These are phyloP conservation scores for Penicillium sp. DNA, from an alignment of 2,329 filamentous ascomycete genomes.

Conservation along the genomic window DNA sequence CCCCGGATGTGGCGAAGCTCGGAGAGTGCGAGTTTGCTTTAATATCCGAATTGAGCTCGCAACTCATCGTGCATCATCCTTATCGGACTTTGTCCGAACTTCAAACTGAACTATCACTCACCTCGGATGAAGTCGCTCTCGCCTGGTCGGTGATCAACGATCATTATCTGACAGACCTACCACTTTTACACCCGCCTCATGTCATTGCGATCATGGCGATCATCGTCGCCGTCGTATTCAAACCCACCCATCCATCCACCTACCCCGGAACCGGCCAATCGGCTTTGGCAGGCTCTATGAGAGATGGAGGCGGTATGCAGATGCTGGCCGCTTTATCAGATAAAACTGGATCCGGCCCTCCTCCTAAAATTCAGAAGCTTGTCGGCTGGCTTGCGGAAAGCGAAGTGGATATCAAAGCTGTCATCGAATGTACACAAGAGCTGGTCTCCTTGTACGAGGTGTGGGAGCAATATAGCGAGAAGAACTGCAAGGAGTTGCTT, in stretches of 20 bases:
- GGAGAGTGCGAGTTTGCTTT: slow-evolving; percentile 93
- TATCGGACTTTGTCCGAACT: slow-evolving; percentile 77
- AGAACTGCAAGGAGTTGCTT: slow-evolving; percentile 63
- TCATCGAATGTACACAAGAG: slow-evolving; percentile 89
- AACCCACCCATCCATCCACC: slow-evolving; percentile 55
- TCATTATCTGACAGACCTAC: slow-evolving; percentile 88
- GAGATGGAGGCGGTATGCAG: slow-evolving; percentile 37
- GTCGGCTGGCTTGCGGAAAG: slow-evolving; percentile 83
- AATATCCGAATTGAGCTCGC: slow-evolving; percentile 86
- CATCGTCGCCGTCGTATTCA: slow-evolving; percentile 77
- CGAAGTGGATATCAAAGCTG: slow-evolving; percentile 76
- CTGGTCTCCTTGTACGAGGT: slow-evolving; percentile 84
- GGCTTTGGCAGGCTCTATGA: slow-evolving; percentile 35
- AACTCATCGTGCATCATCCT: slow-evolving; percentile 86
- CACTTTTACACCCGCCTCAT: slow-evolving; percentile 81
- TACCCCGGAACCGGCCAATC: slow-evolving; percentile 36
- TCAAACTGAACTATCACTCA: slow-evolving; percentile 67
- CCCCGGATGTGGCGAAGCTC: slow-evolving; percentile 75
- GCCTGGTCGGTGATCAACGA: slow-evolving; percentile 87
- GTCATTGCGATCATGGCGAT: slow-evolving; percentile 84
- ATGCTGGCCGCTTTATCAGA: slow-evolving; percentile 38
- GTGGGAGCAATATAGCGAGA: slow-evolving; percentile 66
- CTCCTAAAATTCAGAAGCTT: slow-evolving; percentile 59
- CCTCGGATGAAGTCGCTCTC: slow-evolving; percentile 73
- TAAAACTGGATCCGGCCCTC: slow-evolving; percentile 31